Evolutionary conservation across 345 rosid species (phyloP).

Genomic region (Salix arbutifolia): DNA sequence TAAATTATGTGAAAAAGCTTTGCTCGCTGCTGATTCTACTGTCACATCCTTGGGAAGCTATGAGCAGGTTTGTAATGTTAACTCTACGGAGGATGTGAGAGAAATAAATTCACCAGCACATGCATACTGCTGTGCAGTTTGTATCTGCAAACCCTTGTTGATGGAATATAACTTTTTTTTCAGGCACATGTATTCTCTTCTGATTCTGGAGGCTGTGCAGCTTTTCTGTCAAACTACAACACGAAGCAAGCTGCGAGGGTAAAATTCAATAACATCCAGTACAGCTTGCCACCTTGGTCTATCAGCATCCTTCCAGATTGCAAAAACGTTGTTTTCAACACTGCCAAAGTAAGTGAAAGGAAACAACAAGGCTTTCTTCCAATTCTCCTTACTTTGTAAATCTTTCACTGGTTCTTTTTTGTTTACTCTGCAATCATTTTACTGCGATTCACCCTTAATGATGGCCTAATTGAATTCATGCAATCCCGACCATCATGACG

Average conservation of each 20-base stretch:
- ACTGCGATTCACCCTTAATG: too few species aligned
- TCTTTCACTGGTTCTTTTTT: too few species aligned
- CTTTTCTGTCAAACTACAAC: constrained; percentile 26
- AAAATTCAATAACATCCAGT: constrained; percentile 19
- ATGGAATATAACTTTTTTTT: not conserved
- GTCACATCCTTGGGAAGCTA: constrained; percentile 13
- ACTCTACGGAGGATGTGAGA: not conserved
- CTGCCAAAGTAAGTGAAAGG: constrained; percentile 20
- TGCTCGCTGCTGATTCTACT: constrained; percentile 19
- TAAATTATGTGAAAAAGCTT: constrained; percentile 20
- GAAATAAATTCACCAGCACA: not conserved
- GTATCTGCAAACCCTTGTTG: not conserved
- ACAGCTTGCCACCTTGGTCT: constrained; percentile 30
- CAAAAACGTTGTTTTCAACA: constrained; percentile 28
- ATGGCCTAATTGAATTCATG: too few species aligned
- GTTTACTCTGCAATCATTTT: too few species aligned
- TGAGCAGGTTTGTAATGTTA: constrained; percentile 11
- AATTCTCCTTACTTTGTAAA: too few species aligned
- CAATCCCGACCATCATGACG: too few species aligned
- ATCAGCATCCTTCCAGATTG: constrained; percentile 33
- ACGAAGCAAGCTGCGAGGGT: constrained; percentile 12
- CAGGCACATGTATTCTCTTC: constrained; percentile 31
- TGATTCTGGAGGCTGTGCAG: constrained; percentile 27
- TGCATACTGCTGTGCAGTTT: not conserved
- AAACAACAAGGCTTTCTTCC: too few species aligned